Evolutionary conservation across 495 filamentous ascomycete genomes (phyloP), one percentile per base, ranked within the genome.

Genomic region (Polyplosphaeria fusca): DNA sequence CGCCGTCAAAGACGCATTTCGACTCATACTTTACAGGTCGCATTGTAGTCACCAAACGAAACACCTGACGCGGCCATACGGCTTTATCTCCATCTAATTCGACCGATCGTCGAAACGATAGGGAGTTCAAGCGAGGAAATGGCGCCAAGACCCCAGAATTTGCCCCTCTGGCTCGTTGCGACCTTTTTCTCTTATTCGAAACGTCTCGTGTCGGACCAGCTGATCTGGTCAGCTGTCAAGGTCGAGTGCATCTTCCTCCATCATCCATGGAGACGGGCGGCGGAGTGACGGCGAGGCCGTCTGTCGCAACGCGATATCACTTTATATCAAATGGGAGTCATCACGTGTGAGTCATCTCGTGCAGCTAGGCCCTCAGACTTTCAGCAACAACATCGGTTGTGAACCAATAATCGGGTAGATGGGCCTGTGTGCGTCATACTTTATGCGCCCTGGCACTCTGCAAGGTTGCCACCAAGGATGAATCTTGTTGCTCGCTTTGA

Each of bases 161-260:
- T 52, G 55, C 55, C 55, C 41, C 55, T 52, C 47, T 28, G 24
- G 22, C 55, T 58, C 38, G 43, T 49, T 45, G 42, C 16, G 32
- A 45, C 26, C 55, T 23, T 18, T 39, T 27, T 19, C 37, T 35
- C 28, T 16, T 25, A 26, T 46, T 25, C 46, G 5, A 58, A 52
- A 44, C 55, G 47, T 58, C 27, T 44, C 23, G 43, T 26, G 30
- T 46, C 38, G 27, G 47, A 26, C 46, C 55, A 45, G 37, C 9
- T 38, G 55, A 58, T 23, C 28, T 14, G 24, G 25, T 58, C 41
- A 58, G 37, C 27, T 58, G 47, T 25, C 38, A 22, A 26, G 28
- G 1, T 14, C 5, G 12, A 24, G 5, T 25, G 47, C 28, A 23
- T 16, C 16, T 9, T 52, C 11, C 47, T 22, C 47, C 26, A 52